phyloP scores from a whole-genome alignment of 1,284 basidiomycete species.

The Ceratobasidium sp. region DNA sequence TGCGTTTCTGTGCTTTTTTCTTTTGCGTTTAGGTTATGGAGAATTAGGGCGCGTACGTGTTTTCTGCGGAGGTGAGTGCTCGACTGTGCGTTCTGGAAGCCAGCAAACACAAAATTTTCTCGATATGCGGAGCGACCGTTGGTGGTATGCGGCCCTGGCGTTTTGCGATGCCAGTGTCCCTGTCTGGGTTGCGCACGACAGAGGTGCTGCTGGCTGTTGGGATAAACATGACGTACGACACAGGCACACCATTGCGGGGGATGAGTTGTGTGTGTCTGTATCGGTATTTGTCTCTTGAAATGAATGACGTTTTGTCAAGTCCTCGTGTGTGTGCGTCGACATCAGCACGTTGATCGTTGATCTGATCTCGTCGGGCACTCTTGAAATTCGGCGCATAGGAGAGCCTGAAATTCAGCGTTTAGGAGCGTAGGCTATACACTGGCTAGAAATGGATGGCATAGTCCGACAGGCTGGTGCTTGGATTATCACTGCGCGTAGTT shows the following conservation, averaged over 20 bases:
- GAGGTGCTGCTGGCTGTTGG: neutral
- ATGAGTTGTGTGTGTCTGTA: neutral
- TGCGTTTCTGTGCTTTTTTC: slow-evolving; percentile 3
- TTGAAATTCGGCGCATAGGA: neutral
- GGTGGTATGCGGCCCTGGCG: neutral
- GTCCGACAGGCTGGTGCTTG: neutral
- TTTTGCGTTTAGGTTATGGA: neutral
- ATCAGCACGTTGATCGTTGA: slow-evolving; percentile 6
- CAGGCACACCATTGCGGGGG: neutral
- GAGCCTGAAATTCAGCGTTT: neutral
- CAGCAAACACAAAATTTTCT: too few relatives aligned
- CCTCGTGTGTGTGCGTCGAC: slow-evolving; percentile 3
- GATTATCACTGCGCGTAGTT: slow-evolving; percentile 8
- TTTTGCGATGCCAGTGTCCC: neutral
- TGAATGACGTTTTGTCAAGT: slow-evolving; percentile 11
- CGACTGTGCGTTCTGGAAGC: neutral
- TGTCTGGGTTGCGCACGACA: neutral
- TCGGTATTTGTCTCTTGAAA: slow-evolving; percentile 1
- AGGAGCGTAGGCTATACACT: neutral
- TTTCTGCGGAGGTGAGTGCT: neutral
- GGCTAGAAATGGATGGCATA: neutral
- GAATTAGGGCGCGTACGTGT: neutral
- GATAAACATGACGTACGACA: slow-evolving; percentile 7
- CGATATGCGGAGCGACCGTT: neutral
- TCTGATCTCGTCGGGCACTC: neutral